phyloP scores from a whole-genome alignment of 2,329 filamentous ascomycete genomes.

The Proliferodiscus dingleyae region DNA sequence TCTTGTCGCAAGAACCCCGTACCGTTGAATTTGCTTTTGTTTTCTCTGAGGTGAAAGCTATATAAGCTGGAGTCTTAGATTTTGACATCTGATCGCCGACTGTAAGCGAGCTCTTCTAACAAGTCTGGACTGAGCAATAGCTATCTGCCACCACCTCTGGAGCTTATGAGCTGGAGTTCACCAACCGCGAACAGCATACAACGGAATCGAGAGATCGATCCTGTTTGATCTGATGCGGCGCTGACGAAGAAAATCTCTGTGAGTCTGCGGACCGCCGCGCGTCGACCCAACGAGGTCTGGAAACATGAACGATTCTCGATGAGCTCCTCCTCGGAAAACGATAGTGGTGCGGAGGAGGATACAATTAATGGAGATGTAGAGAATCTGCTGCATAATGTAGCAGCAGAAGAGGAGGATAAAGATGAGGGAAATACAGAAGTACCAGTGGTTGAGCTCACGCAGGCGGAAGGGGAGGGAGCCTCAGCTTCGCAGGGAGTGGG shows the following conservation, averaged over 20 bases:
- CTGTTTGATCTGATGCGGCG: slow-evolving; percentile 12
- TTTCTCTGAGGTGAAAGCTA: too few species aligned
- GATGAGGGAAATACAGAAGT: slow-evolving; percentile 23
- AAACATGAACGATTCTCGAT: slow-evolving; percentile 47
- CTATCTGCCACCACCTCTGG: neutral
- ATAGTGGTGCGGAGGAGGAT: slow-evolving; percentile 55
- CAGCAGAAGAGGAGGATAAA: slow-evolving; percentile 40
- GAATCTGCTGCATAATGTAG: slow-evolving; percentile 34
- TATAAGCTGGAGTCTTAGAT: too few species aligned
- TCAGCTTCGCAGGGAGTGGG: slow-evolving; percentile 26
- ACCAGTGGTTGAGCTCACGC: slow-evolving; percentile 25
- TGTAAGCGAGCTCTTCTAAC: slow-evolving; percentile 13
- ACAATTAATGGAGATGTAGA: slow-evolving; percentile 34
- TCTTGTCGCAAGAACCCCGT: neutral
- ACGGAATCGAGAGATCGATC: neutral
- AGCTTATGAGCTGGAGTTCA: too few species aligned
- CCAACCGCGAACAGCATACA: slow-evolving; percentile 3
- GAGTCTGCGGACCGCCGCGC: slow-evolving; percentile 26
- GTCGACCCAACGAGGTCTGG: slow-evolving; percentile 21
- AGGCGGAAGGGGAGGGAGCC: slow-evolving; percentile 26
- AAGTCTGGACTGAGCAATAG: neutral
- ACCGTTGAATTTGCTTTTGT: too few species aligned
- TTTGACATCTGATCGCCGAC: slow-evolving; percentile 13
- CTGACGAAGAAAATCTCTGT: slow-evolving; percentile 17
- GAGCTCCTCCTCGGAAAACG: slow-evolving; percentile 63